These are phyloP conservation scores for Aspergillus persii DNA, from an alignment of 2,329 filamentous ascomycete genomes.

Conservation along the genomic window DNA sequence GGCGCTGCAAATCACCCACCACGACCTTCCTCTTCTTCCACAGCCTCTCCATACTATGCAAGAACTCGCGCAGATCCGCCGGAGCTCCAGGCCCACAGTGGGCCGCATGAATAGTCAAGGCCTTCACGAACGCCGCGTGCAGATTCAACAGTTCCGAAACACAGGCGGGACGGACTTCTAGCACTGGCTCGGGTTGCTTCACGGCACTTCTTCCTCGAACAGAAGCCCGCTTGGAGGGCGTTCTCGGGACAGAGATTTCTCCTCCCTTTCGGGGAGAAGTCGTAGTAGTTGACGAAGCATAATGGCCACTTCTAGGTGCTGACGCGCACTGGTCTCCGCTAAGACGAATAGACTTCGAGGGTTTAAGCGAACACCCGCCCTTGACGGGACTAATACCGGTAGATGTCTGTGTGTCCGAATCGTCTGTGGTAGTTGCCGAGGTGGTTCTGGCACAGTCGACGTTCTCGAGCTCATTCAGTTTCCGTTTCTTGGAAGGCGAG, in stretches of 20 bases:
- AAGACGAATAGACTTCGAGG: conserved; percentile 33
- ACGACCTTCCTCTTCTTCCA: conserved; percentile 72
- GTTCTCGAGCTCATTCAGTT: conserved; percentile 34
- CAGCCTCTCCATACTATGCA: conserved; percentile 61
- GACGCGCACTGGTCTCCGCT: conserved; percentile 25
- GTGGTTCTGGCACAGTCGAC: conserved; percentile 26
- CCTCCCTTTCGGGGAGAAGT: no score
- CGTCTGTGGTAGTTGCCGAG: conserved; percentile 1
- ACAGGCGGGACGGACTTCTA: conserved; percentile 21
- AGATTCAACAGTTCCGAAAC: conserved; percentile 59
- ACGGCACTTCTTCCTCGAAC: conserved; percentile 4
- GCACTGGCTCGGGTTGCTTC: conserved; percentile 23
- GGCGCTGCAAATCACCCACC: conserved; percentile 63
- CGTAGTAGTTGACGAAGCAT: conserved; percentile 14
- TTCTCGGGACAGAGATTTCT: no score
- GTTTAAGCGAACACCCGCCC: conserved; percentile 21
- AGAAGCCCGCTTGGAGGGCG: neutral
- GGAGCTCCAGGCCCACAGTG: conserved; percentile 65
- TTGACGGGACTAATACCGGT: neutral
- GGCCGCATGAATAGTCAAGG: conserved; percentile 65
- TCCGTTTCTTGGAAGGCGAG: conserved; percentile 42
- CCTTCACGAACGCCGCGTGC: conserved; percentile 66
- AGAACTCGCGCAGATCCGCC: conserved; percentile 61
- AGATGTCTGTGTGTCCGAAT: neutral
- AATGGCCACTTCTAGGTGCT: conserved; percentile 31